These are phyloP conservation scores for Evansstolkia leycettana DNA, from an alignment of 495 filamentous ascomycete genomes.

Conservation along the genomic window DNA sequence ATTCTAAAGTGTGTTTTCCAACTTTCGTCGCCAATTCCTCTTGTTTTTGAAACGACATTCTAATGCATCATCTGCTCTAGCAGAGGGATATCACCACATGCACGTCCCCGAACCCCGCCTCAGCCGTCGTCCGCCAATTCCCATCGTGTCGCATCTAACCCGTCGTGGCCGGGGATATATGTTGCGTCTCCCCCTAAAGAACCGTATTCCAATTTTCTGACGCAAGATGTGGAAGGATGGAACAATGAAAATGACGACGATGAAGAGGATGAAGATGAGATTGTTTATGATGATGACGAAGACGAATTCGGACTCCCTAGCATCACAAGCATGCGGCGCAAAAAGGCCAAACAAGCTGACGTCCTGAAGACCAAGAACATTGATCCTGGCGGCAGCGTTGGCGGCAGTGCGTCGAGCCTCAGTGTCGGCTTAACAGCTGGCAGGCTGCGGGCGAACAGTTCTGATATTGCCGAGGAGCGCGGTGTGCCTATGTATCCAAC, in stretches of 20 bases:
- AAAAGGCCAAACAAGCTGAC: slow-evolving; percentile 41
- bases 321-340: slow-evolving; percentile 73
- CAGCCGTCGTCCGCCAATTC: slow-evolving; percentile 26
- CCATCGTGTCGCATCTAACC: slow-evolving; percentile 37
- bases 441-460: slow-evolving; percentile 55
- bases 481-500: slow-evolving; percentile 80
- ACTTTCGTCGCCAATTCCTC: slow-evolving; percentile 39
- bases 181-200: slow-evolving; percentile 50
- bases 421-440: slow-evolving; percentile 21
- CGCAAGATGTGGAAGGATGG: slow-evolving; percentile 67
- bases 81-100: slow-evolving; percentile 42
- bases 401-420: slow-evolving; percentile 17
- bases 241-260: slow-evolving; percentile 34
- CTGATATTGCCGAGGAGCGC: slow-evolving; percentile 83
- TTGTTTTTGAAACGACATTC: not conserved
- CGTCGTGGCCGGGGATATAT: slow-evolving; percentile 37
- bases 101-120: slow-evolving; percentile 52
- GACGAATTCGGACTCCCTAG: slow-evolving; percentile 93
- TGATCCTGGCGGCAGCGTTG: slow-evolving; percentile 29
- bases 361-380: slow-evolving; percentile 27
- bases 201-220: slow-evolving; percentile 65
- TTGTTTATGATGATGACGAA: slow-evolving; percentile 74
- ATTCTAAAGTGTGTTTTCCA: slow-evolving; percentile 70
- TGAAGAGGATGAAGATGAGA: slow-evolving; percentile 52
- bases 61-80: slow-evolving; percentile 5